Base-by-base conservation (phyloP, 495 filamentous ascomycete genomes). In the Hypoxylon subgilvum region DNA sequence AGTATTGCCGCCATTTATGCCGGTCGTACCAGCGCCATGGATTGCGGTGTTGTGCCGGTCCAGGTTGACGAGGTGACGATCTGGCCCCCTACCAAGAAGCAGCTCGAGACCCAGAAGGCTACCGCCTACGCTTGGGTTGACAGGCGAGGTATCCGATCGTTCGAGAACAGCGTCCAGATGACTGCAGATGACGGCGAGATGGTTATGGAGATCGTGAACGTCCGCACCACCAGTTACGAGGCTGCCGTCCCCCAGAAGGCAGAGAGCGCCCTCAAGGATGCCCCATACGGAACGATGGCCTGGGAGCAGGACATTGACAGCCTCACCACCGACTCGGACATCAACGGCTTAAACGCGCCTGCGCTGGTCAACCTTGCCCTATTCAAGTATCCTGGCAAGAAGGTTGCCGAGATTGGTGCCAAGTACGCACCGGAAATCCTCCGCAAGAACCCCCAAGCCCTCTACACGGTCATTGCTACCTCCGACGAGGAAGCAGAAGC, bases 31-130 rank as follows among this genome's bases (percentile, higher is more conserved):
- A 68, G 63, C 8, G 65, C 50, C 8, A 68, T 76, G 66, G 30
- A 61, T 3, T 68, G 52, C 27, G 73, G 71, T 25, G 62, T 65
- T n/a, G 66, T 77, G 2, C 76, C 74, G 1, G 46, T 72, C 8
- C 49, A 72, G 39, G 53, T 76, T 12, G 71, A 76, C 1, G 66
- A 75, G 30, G 56, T 77, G 3, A 57, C 62, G 21, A 59, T 76
- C 41, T 68, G 59, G 59, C 45, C 53, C 6, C 72, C 69, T 0
- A 61, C 47, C 1, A 23, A 52, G 27, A 53, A 68, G 2, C 51
- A 63, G 30, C 28, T 66, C 9, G 45, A 28, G 23, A 17, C 39
- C 4, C 31, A 44, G 31, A 46, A 48, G 35, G 39, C 49, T 9
- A 57, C 14, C 13, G 57, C 44, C 3, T 52, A 48, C 12, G 43